Evolutionary conservation across 2,329 filamentous ascomycete genomes (phyloP), one percentile per base, ranked within the genome.

Genomic region (Zasmidium cellare): DNA sequence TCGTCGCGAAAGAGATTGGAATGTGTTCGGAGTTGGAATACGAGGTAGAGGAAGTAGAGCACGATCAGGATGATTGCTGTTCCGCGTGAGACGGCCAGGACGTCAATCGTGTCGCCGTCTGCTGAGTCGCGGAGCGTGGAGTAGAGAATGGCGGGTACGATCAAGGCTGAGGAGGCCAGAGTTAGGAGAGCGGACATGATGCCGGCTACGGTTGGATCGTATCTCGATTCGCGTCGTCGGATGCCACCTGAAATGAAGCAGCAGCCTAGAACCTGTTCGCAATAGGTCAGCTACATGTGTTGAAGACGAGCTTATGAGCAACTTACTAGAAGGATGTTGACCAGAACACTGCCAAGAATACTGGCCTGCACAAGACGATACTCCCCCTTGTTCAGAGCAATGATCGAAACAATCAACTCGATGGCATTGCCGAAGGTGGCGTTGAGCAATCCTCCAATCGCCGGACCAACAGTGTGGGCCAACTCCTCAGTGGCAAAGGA

Each of bases 311-410:
- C 35, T 3, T 41, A 9, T 3, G 16, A 5, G 9, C 18, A 7
- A 22, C 49, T 35, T 38, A 81, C 93, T n/a, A 97, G 84, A 7
- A 97, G 83, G 62, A 97, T 87, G 75, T 97, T 97, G 65, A 93
- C 97, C 25, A 97, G 81, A 65, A 97, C 96, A 69, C 90, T 94
- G 46, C 93, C 93, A 24, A 97, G 86, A 91, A 97, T 97, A 61
- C 91, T 96, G n/a, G 93, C 89, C 77, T 97, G 94, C 12, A 97
- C 93, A 61, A 97, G 92, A 67, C 93, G 87, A 70, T 96, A 96
- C 76, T 97, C 89, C 62, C 86, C 85, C 67, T 93, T 86, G 65
- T 82, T 85, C 52, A 97, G 82, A 16, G 93, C 93, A 64, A 97
- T 89, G 67, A 97, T 92, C 73, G 90, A 96, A 71, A 96, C 89